Evolutionary conservation across 305 asterid genomes (phyloP).

Genomic region (Fraxinus baroniana): DNA sequence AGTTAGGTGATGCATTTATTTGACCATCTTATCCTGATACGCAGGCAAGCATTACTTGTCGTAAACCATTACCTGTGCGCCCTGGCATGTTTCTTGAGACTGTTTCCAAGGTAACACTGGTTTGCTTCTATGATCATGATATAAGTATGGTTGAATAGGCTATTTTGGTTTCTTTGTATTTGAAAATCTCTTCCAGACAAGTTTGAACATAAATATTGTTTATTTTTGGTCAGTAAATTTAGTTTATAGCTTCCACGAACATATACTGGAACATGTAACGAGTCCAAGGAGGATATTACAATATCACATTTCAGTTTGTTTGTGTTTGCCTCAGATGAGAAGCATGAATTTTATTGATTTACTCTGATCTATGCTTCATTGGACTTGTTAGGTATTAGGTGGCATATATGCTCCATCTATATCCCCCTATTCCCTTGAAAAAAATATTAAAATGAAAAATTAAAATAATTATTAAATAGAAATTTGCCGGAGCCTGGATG

Average conservation of each 20-base stretch:
- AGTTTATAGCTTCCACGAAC: neutral
- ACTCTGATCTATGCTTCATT: conserved; percentile 26
- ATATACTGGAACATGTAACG: neutral
- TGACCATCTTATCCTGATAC: conserved; percentile 38
- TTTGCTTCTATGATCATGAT: conserved; percentile 14
- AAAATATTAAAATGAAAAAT: neutral
- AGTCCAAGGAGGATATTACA: neutral
- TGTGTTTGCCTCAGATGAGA: neutral
- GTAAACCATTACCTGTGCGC: conserved; percentile 76
- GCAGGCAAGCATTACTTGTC: conserved; percentile 80
- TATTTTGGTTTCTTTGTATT: neutral
- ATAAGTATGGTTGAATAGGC: neutral
- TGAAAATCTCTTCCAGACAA: conserved; percentile 1
- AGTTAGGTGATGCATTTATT: conserved; percentile 18
- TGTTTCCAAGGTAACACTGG: conserved; percentile 73
- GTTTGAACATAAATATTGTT: neutral
- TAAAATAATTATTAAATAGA: neutral
- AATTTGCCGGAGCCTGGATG: neutral
- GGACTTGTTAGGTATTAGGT: conserved; percentile 67
- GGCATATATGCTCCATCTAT: conserved; percentile 53
- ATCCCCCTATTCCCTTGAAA: neutral
- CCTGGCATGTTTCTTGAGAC: conserved; percentile 99
- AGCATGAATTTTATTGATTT: conserved; percentile 2
- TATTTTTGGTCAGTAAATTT: conserved; percentile 1
- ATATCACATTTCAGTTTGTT: conserved; percentile 6